phyloP scores from a whole-genome alignment of 2,329 filamentous ascomycete species.

The Monascus ruber region DNA sequence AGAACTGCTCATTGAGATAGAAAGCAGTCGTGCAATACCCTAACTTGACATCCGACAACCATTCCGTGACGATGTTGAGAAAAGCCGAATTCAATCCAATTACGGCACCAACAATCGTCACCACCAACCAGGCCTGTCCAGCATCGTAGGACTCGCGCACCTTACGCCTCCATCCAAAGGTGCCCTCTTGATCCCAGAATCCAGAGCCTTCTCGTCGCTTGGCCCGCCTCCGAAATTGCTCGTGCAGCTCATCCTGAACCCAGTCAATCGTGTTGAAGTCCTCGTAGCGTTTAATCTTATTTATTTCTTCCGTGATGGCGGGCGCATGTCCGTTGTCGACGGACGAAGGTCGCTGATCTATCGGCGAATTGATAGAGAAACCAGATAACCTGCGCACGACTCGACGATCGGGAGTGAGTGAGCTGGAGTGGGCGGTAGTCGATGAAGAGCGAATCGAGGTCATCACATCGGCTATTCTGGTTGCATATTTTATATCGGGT shows the following conservation, averaged over 20 bases:
- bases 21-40: conserved; percentile 94
- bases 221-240: conserved; percentile 70
- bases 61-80: conserved; percentile 91
- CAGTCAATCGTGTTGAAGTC: conserved; percentile 96
- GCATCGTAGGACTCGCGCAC: conserved; percentile 85
- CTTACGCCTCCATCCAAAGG: conserved; percentile 68
- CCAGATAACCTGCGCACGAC: conserved; percentile 37
- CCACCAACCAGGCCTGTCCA: conserved; percentile 94
- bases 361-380: conserved; percentile 39
- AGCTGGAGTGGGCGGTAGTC: conserved; percentile 17
- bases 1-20: conserved; percentile 95
- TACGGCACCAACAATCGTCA: conserved; percentile 79
- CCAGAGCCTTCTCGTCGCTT: conserved; percentile 61
- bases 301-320: conserved; percentile 85
- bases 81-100: conserved; percentile 91
- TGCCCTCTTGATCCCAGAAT: conserved; percentile 57
- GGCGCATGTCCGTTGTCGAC: conserved; percentile 49
- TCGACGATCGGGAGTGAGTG: conserved; percentile 21
- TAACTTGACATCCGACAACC: conserved; percentile 89
- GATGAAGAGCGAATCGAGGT: conserved; percentile 26
- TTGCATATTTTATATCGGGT: conserved; percentile 12
- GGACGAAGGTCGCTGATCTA: conserved; percentile 43
- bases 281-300: conserved; percentile 95
- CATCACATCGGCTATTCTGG: conserved; percentile 27
- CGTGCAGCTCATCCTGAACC: conserved; percentile 93